A percentile compares a stretch with the other conserved stretches of the same genome.
phyloP scores from a whole-genome alignment of 768 basidiomycete species.

The Leccinellum luteum region DNA sequence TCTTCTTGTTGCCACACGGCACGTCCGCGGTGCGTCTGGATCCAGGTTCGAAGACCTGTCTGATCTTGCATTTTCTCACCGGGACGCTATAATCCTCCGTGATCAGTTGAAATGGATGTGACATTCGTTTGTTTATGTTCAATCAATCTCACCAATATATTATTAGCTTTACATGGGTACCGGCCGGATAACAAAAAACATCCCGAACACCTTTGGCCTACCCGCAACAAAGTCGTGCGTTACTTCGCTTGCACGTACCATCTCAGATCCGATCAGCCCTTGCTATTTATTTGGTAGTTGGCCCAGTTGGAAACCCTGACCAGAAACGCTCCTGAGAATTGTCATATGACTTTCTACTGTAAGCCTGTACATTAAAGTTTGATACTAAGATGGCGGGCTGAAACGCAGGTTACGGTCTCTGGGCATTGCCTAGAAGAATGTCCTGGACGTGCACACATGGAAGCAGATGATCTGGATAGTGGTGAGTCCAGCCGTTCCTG shows the following conservation, averaged over 20 bases:
- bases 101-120: conserved; percentile 14
- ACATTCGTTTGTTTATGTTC: not conserved
- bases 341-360: conserved; percentile 59
- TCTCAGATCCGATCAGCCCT: not conserved
- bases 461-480: conserved; percentile 48
- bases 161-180: conserved; percentile 41
- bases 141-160: not conserved
- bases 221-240: conserved; percentile 44
- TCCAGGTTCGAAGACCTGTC: not conserved
- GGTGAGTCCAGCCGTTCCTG: conserved; percentile 29
- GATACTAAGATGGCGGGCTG: not conserved
- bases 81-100: conserved; percentile 15
- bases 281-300: conserved; percentile 22
- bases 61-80: conserved; percentile 17
- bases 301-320: conserved; percentile 41
- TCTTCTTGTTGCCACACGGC: conserved; percentile 17
- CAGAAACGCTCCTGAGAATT: conserved; percentile 39
- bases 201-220: conserved; percentile 39
- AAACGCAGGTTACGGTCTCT: not conserved
- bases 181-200: conserved; percentile 26
- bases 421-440: conserved; percentile 21
- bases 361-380: conserved; percentile 10
- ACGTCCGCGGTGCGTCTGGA: conserved; percentile 1
- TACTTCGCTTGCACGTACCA: not conserved
- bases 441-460: conserved; percentile 30